phyloP scores from a whole-genome alignment of 2,329 filamentous ascomycete genomes.

The Coleophoma eucalyptorum region DNA sequence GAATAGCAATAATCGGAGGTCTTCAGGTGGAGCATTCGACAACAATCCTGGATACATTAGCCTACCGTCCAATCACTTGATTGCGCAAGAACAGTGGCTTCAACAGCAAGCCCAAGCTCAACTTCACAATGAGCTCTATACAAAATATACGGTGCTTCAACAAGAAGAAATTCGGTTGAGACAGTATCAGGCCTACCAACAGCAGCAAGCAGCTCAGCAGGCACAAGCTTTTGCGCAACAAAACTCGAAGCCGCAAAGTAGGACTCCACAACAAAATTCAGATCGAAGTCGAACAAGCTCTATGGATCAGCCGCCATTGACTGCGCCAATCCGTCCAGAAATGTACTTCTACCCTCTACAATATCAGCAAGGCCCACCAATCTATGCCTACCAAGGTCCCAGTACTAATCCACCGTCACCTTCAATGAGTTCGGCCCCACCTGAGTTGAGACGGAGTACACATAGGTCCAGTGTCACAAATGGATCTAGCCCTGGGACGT shows the following conservation, averaged over 20 bases:
- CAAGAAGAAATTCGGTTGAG: slow-evolving; percentile 41
- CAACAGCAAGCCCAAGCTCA: slow-evolving; percentile 28
- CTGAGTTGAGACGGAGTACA: slow-evolving; percentile 54
- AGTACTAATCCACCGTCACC: slow-evolving; percentile 55
- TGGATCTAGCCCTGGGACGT: slow-evolving; percentile 36
- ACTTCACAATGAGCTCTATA: slow-evolving; percentile 30
- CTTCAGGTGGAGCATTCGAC: slow-evolving; percentile 27
- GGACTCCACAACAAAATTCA: slow-evolving; percentile 35
- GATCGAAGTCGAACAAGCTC: slow-evolving; percentile 56
- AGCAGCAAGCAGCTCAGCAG: slow-evolving; percentile 36
- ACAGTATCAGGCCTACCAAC: slow-evolving; percentile 40
- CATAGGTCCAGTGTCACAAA: slow-evolving; percentile 49
- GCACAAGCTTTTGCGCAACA: slow-evolving; percentile 36
- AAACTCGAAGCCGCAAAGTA: slow-evolving; percentile 28
- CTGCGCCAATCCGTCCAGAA: slow-evolving; percentile 54
- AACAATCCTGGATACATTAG: slow-evolving; percentile 16
- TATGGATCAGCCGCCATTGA: slow-evolving; percentile 57
- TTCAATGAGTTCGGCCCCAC: slow-evolving; percentile 36
- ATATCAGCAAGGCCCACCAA: slow-evolving; percentile 32
- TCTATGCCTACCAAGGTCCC: slow-evolving; percentile 46
- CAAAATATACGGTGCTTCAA: slow-evolving; percentile 32
- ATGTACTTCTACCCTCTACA: slow-evolving; percentile 47
- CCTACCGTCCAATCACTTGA: slow-evolving; percentile 10
- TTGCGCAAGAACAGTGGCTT: slow-evolving; percentile 26
- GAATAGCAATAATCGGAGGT: slow-evolving; percentile 24